Conservation (phyloP, 345 rosid genomes). For the Gossypium stocksii region DNA sequence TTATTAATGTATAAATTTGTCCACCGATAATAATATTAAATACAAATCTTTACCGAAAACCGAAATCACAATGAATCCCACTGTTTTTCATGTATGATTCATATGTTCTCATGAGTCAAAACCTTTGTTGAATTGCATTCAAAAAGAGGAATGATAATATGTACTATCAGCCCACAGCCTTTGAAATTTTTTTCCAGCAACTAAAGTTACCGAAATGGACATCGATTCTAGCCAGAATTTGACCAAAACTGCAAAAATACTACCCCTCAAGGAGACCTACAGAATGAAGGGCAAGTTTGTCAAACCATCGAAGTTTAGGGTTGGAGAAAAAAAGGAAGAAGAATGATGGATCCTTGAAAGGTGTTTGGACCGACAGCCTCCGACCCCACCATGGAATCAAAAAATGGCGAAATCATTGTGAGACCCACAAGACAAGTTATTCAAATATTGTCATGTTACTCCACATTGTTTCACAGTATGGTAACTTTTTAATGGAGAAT, state of each 20-base stretch:
- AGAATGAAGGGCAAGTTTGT: background rate
- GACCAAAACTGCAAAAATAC: background rate
- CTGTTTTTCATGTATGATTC: constrained; percentile 16
- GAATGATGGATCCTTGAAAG: background rate
- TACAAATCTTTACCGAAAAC: background rate
- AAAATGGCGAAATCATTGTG: constrained; percentile 4
- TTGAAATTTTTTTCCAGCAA: constrained; percentile 14
- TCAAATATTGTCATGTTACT: constrained; percentile 9
- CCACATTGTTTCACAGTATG: background rate
- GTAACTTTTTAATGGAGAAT: background rate
- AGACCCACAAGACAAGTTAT: constrained; percentile 25
- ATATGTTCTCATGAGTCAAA: constrained; percentile 20
- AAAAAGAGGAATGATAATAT: background rate
- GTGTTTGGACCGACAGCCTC: background rate
- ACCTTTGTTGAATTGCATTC: constrained; percentile 17
- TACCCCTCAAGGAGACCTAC: background rate
- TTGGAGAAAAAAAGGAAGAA: no score
- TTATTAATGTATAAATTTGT: no score
- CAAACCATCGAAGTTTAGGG: background rate
- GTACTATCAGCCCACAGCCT: constrained; percentile 21
- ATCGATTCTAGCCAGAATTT: constrained; percentile 11
- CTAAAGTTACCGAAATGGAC: constrained; percentile 6
- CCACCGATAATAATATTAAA: no score
- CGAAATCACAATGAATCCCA: constrained; percentile 1
- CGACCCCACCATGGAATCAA: constrained; percentile 24